Base-by-base conservation (phyloP, 1,139 yeast species). In the Candida sanyaensis region DNA sequence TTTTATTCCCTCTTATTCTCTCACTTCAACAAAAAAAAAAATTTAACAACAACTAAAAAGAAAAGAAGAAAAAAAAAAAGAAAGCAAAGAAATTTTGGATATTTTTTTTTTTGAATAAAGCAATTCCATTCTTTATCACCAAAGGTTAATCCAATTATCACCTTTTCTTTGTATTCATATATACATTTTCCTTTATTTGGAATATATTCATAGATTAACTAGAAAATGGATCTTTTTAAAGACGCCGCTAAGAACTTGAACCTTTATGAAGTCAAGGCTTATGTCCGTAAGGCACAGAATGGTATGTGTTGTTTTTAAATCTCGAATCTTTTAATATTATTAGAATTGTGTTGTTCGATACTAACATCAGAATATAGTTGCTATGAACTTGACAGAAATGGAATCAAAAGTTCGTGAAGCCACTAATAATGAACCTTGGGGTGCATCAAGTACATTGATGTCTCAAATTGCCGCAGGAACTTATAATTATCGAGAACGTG, bases 391-490 rank as follows among this genome's bases (percentile, higher is more conserved):
- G 67, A 89, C 97, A 10, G 97, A 90, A 56, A 91, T 89, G 86
- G 99, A 93, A 70, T 87, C 96, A 42, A 91, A 88, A 68, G 99
- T 91, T 21, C 84, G 99, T 54, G 98, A 93, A 67, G 98, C 98
- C 42, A 93, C 99, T 48, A 93, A 93, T 66, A 93, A 93, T 65
- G 99, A 93, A 68, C 99, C 99, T 2, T 93, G 99, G 99, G 99
- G 99, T n/a, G 96, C 97, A 3, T 84, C 96, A 2, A 81, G 95
- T 5, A 81, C 96, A 2, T 72, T 88, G 63, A 93, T 95, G 98
- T 88, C 86, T 53, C 95, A 91, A 63, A 93, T 95, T 59, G 95
- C 99, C 5, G 88, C 91, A 31, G 98, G 96, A 1, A 93, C 99
- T 5, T 89, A 89, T 69, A 89, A 88, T 68, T 88, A 88, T 61